phyloP scores from a whole-genome alignment of 106 monocot species.

The Platanthera guangdongensis region DNA sequence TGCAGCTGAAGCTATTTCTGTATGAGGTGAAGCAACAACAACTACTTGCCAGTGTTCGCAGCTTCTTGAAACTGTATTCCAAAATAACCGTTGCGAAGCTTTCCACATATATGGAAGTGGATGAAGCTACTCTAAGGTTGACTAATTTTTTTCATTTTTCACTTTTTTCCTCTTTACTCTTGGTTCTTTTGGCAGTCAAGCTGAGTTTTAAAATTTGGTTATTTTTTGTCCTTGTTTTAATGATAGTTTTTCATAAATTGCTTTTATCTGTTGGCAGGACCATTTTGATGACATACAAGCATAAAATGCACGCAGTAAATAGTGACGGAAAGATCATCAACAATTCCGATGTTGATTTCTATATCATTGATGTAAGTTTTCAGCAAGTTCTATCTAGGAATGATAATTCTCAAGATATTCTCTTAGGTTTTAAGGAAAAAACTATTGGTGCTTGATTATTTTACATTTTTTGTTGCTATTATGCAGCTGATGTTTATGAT shows the following conservation, averaged over 20 bases:
- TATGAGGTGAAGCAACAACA: constrained; percentile 98
- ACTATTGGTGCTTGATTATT: not conserved
- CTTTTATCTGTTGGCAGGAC: constrained; percentile 27
- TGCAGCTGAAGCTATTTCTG: constrained; percentile 89
- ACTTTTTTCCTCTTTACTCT: not conserved
- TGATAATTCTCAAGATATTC: not conserved
- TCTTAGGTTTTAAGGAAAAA: not conserved
- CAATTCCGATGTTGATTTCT: constrained; percentile 86
- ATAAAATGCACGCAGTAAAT: constrained; percentile 84
- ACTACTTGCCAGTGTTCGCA: constrained; percentile 62
- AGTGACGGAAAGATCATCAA: constrained; percentile 67
- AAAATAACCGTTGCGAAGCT: constrained; percentile 81
- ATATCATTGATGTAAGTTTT: constrained; percentile 61
- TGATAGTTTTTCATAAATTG: not conserved
- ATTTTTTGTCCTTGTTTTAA: not conserved
- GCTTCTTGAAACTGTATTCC: constrained; percentile 77
- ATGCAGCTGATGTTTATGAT: not conserved
- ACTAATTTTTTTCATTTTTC: not conserved
- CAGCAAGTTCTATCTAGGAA: not conserved
- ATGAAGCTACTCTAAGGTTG: constrained; percentile 77
- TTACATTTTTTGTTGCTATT: not conserved
- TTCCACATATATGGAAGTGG: constrained; percentile 80
- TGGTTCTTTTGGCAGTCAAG: not conserved
- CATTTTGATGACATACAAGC: constrained; percentile 94
- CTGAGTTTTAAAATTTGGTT: not conserved